Evolutionary conservation across 768 basidiomycete species (phyloP), one percentile per base, ranked within the genome.

Genomic region (Leccinum barrowsii): DNA sequence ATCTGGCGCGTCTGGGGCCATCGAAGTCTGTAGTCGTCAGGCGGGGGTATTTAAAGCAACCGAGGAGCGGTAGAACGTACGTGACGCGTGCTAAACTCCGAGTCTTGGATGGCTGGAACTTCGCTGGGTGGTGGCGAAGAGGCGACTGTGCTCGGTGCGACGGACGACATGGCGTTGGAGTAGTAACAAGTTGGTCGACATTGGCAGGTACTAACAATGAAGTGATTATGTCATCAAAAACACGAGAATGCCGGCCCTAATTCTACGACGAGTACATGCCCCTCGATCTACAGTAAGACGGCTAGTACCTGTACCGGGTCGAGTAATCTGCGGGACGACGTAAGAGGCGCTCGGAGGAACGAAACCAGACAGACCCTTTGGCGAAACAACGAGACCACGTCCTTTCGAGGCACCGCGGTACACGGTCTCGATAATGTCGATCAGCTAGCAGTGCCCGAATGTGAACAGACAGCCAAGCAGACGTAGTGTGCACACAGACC

Each of bases 341-440:
- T 59, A 13, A 56, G 57, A 52, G 32, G 24, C 2, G 22, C 4
- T 4, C 13, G 4, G 10, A 2, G 15, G 0, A 15, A n/a, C 0
- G 19, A 24, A 2, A 2, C 10, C 0, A 8, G 15, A 71, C 81
- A 26, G 22, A 92, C 94, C 95, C 82, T 94, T 94, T 0, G 95
- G 95, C 0, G 94, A 94, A 13, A 97, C 95, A 34, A 98, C 96
- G 30, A 98, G 78, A 92, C 97, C 95, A 56, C 96, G 89, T 12
- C 96, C 97, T 68, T 98, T 98, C 2, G 94, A 94, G 1, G 97
- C 97, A 30, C 97, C 97, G 61, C 97, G 86, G 73, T 98, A 98
- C 6, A 98, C 96, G 8, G 97, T 98, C 75, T 98, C 96, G 65
- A 98, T 87, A 65, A 98, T 95, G 72, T 98, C 96, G 67, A 98